Evolutionary conservation across 1,139 yeast genomes (phyloP).

Genomic region (Nakaseomyces glabratus): DNA sequence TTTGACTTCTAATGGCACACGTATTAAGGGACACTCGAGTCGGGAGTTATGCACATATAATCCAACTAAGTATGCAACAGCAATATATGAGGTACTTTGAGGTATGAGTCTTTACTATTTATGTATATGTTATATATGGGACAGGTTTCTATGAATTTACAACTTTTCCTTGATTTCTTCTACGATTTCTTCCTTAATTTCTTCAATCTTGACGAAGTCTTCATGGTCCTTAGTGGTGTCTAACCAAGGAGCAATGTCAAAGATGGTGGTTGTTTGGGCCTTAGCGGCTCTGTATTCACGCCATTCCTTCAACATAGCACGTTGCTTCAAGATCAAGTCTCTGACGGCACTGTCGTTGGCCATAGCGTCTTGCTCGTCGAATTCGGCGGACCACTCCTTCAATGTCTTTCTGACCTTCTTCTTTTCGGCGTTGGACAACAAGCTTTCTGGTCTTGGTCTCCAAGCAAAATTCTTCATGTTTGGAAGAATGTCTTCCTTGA

Average conservation of each 20-base stretch:
- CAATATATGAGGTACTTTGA: too few species aligned
- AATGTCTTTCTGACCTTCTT: constrained; percentile 87
- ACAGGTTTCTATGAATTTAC: too few species aligned
- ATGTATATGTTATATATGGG: too few species aligned
- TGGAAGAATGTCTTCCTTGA: constrained; percentile 70
- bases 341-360: constrained; percentile 90
- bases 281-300: constrained; percentile 50
- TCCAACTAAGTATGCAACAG: too few species aligned
- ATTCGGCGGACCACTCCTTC: constrained; percentile 83
- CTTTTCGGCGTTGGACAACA: constrained; percentile 62
- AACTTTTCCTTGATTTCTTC: constrained; percentile 64
- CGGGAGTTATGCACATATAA: too few species aligned
- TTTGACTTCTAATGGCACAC: too few species aligned
- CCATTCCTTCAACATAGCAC: constrained; percentile 82
- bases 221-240: constrained; percentile 34
- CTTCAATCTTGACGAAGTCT: constrained; percentile 19
- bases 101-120: too few species aligned
- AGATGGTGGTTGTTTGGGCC: constrained; percentile 14
- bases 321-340: constrained; percentile 80
- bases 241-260: constrained; percentile 34
- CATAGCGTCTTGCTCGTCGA: constrained; percentile 94
- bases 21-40: too few species aligned
- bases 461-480: constrained; percentile 84
- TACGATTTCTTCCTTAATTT: constrained; percentile 45
- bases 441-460: constrained; percentile 93